These are phyloP conservation scores for Ceratocystis destructans DNA, from an alignment of 2,329 filamentous ascomycete species.

Conservation along the genomic window DNA sequence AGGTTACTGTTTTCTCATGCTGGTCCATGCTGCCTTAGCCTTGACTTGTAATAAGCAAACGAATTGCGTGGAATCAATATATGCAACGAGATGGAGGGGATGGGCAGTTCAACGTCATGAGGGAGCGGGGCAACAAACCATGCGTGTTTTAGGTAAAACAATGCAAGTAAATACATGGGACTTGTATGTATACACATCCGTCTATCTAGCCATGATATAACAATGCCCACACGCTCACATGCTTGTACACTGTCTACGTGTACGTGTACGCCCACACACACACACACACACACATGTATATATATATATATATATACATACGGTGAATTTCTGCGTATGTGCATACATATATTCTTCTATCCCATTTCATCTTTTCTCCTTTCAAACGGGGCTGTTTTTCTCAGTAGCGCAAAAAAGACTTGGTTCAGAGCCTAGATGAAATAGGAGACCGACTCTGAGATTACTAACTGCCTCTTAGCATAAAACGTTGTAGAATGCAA, in stretches of 20 bases:
- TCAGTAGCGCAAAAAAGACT: not conserved
- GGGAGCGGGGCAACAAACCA: not conserved
- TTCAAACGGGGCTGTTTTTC: not conserved
- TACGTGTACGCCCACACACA: not conserved
- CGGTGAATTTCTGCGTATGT: not conserved
- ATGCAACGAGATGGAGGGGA: not conserved
- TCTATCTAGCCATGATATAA: not conserved
- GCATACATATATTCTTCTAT: constrained; percentile 3
- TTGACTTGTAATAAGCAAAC: not conserved
- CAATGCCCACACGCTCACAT: not conserved
- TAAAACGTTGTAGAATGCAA: not conserved
- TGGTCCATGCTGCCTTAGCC: not conserved
- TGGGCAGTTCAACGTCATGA: constrained; percentile 5
- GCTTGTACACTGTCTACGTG: not conserved
- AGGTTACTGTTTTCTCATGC: not conserved
- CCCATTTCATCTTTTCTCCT: not conserved
- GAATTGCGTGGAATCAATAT: not conserved
- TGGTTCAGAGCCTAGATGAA: not conserved
- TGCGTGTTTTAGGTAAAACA: constrained; percentile 9
- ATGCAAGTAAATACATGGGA: not conserved
- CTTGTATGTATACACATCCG: not conserved
- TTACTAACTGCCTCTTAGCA: not conserved
- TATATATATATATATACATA: not conserved
- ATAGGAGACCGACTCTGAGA: not conserved
- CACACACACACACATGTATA: too few relatives aligned